phyloP scores from a whole-genome alignment of 2,329 filamentous ascomycete genomes.

The Aaosphaeria arxii region DNA sequence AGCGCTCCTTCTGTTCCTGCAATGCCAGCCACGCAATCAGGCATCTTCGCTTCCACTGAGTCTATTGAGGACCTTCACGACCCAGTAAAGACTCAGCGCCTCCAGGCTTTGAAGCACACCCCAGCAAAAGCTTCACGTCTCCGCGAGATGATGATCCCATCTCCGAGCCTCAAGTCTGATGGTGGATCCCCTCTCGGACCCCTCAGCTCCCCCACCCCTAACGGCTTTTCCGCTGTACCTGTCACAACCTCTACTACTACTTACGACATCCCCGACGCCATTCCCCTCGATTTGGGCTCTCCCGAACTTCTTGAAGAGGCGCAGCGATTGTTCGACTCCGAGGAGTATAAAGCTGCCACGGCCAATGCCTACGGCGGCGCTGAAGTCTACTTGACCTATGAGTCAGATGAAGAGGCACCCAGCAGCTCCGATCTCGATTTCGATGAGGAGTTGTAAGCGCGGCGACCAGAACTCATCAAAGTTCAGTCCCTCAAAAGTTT shows the following conservation, averaged over 20 bases:
- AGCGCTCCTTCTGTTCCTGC: constrained; percentile 3
- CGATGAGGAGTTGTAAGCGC: too few species aligned
- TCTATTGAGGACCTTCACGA: constrained; percentile 25
- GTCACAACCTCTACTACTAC: constrained; percentile 13
- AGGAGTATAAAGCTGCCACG: neutral
- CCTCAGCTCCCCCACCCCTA: constrained; percentile 12
- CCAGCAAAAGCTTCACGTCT: constrained; percentile 33
- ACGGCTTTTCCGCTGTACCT: neutral
- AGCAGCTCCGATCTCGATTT: too few species aligned
- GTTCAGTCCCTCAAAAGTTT: too few species aligned
- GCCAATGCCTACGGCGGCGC: neutral
- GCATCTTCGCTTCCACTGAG: constrained; percentile 9
- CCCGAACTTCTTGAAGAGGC: neutral
- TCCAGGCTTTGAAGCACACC: constrained; percentile 30
- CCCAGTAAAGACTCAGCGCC: constrained; percentile 25
- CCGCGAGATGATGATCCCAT: constrained; percentile 29
- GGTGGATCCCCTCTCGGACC: constrained; percentile 16
- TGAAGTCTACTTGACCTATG: neutral
- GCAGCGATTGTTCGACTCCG: neutral
- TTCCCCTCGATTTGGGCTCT: constrained; percentile 14
- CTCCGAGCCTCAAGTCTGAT: constrained; percentile 14
- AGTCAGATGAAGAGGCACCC: neutral
- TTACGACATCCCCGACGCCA: constrained; percentile 16
- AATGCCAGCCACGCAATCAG: neutral
- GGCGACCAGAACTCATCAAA: too few species aligned